These are phyloP conservation scores for Vaccinium corymbosum DNA, from an alignment of 148 eudicot genomes.

Conservation along the genomic window DNA sequence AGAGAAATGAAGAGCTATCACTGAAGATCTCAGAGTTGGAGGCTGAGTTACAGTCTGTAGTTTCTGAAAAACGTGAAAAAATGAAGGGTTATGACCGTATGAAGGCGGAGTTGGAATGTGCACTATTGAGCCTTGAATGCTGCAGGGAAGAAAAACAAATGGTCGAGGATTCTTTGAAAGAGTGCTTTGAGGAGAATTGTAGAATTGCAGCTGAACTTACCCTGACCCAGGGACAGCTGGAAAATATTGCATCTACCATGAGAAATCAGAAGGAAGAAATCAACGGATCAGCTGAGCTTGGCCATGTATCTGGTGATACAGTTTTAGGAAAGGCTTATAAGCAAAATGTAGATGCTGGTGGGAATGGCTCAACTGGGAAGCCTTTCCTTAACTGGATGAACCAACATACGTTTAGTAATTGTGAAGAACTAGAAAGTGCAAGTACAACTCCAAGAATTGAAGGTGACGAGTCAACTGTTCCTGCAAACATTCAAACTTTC, in stretches of 20 bases:
- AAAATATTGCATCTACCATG: conserved; percentile 33
- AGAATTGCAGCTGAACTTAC: conserved; percentile 41
- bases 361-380: conserved; percentile 13
- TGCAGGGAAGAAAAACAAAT: conserved; percentile 92
- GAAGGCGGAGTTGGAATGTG: conserved; percentile 84
- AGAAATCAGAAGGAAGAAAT: conserved; percentile 22
- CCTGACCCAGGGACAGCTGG: conserved; percentile 39
- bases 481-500: conserved; percentile 16
- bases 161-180: conserved; percentile 50
- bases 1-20: conserved; percentile 70
- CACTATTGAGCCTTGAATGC: conserved; percentile 76
- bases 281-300: conserved; percentile 21
- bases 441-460: conserved; percentile 12
- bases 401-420: conserved; percentile 7
- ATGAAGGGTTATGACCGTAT: conserved; percentile 55
- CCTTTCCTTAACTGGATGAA: conserved; percentile 11
- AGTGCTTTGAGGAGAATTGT: conserved; percentile 50
- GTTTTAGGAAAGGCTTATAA: conserved; percentile 10
- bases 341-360: conserved; percentile 16
- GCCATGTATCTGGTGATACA: conserved; percentile 15
- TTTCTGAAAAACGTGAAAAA: conserved; percentile 73
- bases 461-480: conserved; percentile 17
- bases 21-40: conserved; percentile 62
- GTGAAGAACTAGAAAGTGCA: conserved; percentile 21
- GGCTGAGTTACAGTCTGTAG: conserved; percentile 43